These are phyloP conservation scores for Larix sibirica DNA, from an alignment of 83 land plant species.

Conservation along the genomic window DNA sequence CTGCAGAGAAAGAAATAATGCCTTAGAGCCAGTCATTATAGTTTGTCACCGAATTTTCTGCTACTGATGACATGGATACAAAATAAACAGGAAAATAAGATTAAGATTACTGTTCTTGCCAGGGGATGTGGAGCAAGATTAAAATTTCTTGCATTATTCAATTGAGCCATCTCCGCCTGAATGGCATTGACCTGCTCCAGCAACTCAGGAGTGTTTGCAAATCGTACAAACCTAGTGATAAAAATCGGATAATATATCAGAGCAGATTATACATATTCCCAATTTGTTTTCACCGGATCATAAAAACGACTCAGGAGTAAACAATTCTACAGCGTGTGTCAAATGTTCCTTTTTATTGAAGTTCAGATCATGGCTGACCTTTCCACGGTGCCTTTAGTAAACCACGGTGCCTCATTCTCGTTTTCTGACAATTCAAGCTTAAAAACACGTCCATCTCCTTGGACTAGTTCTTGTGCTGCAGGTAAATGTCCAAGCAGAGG, in stretches of 20 bases:
- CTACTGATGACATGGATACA: neutral
- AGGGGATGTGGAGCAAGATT: neutral
- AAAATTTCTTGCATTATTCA: conserved; percentile 61
- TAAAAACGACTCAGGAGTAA: neutral
- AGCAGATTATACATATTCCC: neutral
- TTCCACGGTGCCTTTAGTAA: conserved; percentile 86
- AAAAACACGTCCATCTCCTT: conserved; percentile 42
- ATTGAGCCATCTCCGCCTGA: conserved; percentile 71
- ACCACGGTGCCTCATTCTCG: conserved; percentile 52
- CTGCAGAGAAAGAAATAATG: conserved; percentile 16
- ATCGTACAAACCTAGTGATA: conserved; percentile 69
- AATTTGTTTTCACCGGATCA: neutral
- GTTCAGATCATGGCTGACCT: conserved; percentile 39
- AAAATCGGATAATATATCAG: neutral
- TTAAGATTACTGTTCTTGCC: neutral
- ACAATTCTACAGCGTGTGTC: neutral
- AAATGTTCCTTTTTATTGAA: neutral
- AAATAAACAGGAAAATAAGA: neutral
- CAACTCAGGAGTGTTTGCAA: conserved; percentile 76
- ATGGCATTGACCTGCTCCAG: conserved; percentile 67
- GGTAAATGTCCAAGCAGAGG: conserved; percentile 74
- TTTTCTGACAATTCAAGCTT: conserved; percentile 52
- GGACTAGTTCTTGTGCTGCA: conserved; percentile 72
- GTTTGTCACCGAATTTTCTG: neutral
- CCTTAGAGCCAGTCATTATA: neutral